Base-by-base conservation (phyloP, 768 basidiomycete genomes). In the Leccinum barrowsii region DNA sequence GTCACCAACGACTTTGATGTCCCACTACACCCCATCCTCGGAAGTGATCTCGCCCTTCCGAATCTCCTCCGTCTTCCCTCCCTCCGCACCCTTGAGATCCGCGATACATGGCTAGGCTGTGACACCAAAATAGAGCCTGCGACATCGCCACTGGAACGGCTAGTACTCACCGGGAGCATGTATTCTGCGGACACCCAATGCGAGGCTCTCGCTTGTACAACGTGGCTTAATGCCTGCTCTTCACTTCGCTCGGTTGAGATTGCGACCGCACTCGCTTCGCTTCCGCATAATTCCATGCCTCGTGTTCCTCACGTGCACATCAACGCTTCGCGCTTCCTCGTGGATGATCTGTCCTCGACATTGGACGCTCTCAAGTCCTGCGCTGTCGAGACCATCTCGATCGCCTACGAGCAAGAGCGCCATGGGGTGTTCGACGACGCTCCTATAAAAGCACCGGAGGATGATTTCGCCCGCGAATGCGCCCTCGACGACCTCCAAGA, bases 91-190 rank as follows among this genome's bases (percentile, higher is more conserved):
- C 84, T 90, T 62, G 78, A 78, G 46, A 82, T 90, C 64, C 80
- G 80, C 56, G 87, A 89, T 67, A 88, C 86, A 0, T 88, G 89
- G 72, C 79, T 90, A 56, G 87, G 86, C 15, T 69, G 70, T 32
- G 71, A 72, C 55, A 52, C 69, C 28, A 61, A 63, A 28, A 55
- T 70, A 49, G 65, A 63, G 3, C 37, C 61, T 10, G 17, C 57
- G 0, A 28, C 56, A 0, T 47, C 64, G 1, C 19, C 55, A 4
- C 10, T 72, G 5, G 53, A 74, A 11, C 64, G 51, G 11, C 60
- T 72, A 30, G 58, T 70, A 0, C 51, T 72, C 62, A 71, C 72
- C 0, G 71, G 71, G 2, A 71, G 71, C 65, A 72, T 72, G 71
- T 69, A 74, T 30, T 42, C 63, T 0, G 50, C 56, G 1, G 62